Evolutionary conservation across 371 early-diverging fungal species (phyloP).

Genomic region (Capillidium heterosporum): DNA sequence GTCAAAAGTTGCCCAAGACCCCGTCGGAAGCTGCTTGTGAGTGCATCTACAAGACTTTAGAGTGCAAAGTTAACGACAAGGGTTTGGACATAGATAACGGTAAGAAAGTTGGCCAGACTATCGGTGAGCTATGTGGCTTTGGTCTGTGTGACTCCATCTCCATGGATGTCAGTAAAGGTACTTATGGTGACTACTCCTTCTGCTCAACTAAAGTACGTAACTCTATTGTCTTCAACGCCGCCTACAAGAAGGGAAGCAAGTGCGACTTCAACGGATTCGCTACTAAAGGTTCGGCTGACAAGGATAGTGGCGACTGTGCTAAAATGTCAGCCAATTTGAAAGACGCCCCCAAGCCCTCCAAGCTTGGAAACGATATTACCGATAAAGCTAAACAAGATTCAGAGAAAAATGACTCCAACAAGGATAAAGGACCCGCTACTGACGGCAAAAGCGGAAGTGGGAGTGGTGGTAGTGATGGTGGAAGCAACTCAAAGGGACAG

Average conservation of each 20-base stretch:
- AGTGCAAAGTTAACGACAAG: not conserved
- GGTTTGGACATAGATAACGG: not conserved
- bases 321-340: not conserved
- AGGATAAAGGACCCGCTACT: not conserved
- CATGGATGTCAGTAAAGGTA: not conserved
- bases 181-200: constrained; percentile 1
- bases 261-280: constrained; percentile 1
- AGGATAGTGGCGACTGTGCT: not conserved
- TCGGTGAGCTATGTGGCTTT: not conserved
- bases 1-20: constrained; percentile 35
- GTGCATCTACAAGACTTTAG: constrained; percentile 22
- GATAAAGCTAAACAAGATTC: not conserved
- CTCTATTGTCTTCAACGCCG: not conserved
- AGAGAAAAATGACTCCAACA: not conserved
- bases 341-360: not conserved
- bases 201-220: constrained; percentile 1
- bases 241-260: not conserved
- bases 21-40: constrained; percentile 44
- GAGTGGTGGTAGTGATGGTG: too few relatives aligned
- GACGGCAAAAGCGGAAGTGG: not conserved
- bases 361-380: not conserved
- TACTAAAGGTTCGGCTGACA: not conserved
- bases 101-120: not conserved
- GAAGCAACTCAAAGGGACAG: too few relatives aligned
- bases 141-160: not conserved